A percentile compares a stretch with the other conserved stretches of the same genome.
These are phyloP conservation scores for Sporothrix sp. DNA, from an alignment of 2,329 filamentous ascomycete genomes.

Conservation along the genomic window DNA sequence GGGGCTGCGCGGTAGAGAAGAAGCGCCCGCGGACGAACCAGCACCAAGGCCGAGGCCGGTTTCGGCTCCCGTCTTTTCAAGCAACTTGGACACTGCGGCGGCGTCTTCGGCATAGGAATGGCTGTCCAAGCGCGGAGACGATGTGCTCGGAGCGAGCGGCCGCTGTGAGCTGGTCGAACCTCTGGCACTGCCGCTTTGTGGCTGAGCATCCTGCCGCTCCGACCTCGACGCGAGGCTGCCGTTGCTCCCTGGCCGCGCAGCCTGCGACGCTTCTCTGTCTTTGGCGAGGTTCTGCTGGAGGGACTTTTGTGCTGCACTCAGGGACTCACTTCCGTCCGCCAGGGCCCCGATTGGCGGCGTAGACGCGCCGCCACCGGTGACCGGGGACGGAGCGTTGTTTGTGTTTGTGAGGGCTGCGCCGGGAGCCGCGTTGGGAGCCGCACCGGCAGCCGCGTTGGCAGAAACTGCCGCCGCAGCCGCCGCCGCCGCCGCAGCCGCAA, in stretches of 20 bases:
- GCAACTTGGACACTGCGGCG: neutral
- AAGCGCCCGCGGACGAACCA: conserved; percentile 28
- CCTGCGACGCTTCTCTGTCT: conserved; percentile 19
- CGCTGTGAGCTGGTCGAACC: neutral
- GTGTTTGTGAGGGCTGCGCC: conserved; percentile 18
- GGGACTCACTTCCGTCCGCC: neutral
- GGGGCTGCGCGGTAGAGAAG: conserved; percentile 31
- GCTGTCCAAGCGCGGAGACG: neutral
- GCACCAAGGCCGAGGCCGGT: neutral
- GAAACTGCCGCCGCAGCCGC: no score
- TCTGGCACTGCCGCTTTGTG: neutral
- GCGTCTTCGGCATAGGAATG: neutral
- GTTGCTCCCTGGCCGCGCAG: neutral
- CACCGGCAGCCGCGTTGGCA: no score
- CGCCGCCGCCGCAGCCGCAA: no score
- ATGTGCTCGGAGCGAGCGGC: neutral
- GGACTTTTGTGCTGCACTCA: conserved; percentile 15
- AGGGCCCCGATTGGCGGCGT: conserved; percentile 20
- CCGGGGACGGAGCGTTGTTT: neutral
- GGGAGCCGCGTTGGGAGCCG: conserved; percentile 21
- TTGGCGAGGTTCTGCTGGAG: conserved; percentile 19
- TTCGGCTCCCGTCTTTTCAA: neutral
- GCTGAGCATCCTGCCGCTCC: neutral
- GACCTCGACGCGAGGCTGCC: conserved; percentile 4
- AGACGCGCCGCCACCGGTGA: conserved; percentile 17